Base-by-base conservation (phyloP, 2,329 filamentous ascomycete genomes). In the Colletotrichum magnum region DNA sequence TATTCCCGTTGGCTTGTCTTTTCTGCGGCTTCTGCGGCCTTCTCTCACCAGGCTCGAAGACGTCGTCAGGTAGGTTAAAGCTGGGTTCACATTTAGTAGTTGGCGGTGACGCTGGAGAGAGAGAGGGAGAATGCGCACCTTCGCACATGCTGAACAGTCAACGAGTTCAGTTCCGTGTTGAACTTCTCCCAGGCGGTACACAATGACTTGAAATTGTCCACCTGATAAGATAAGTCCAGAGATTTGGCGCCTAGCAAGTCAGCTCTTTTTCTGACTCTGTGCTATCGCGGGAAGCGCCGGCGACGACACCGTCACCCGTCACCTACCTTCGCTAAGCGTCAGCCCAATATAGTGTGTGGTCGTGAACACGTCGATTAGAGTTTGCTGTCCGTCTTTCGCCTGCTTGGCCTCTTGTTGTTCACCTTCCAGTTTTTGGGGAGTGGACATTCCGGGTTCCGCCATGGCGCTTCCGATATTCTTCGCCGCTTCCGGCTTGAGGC, bases 311-410 rank as follows among this genome's bases (percentile, higher is more conserved):
- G 13, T 60, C 13, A 21, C 26, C 52, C 15, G 36, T 28, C 52
- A 83, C 88, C 78, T 86, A 94, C 93, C 92, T 84, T 91, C 88
- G 45, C 87, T 86, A 64, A 98, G 82, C 74, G 95, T 92, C 56
- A 98, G 86, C 43, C 96, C 96, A 76, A 99, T 94, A 78, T 98
- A 99, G 79, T 95, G 95, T 1, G 95, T 98, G 26, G 94, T 94
- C 0, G 95, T 98, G 78, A 93, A 97, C 32, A 98, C 83, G 64
- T 85, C 84, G 51, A 75, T 77, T 36, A 10, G 9, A 36, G 12
- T 21, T 26, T 6, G 39, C 13, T 1, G 26, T 16, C 12, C 16
- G 7, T 32, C 18, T 10, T 58, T 50, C 13, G 18, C 13, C 24
- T 12, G n/a, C 59, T 48, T 26, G 15, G n/a, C 21, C 41, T 53